Percentiles rank a stretch among this genome's conserved stretches.
phyloP scores from a whole-genome alignment of 1,139 yeast genomes.

The Candida anutae region DNA sequence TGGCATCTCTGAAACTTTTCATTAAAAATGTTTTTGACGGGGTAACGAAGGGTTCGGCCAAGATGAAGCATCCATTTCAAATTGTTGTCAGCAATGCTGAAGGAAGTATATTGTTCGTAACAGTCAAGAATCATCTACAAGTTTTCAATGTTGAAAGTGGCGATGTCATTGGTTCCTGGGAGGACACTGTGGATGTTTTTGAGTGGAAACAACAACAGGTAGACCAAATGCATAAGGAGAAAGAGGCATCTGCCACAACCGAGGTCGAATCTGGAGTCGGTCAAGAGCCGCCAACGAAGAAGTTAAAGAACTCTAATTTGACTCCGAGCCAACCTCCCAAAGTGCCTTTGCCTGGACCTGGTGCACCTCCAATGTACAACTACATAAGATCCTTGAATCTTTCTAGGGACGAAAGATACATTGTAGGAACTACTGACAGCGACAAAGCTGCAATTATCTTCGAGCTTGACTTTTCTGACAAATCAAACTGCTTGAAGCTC shows the following conservation, averaged over 20 bases:
- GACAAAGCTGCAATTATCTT: slow-evolving; percentile 76
- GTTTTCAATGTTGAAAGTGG: slow-evolving; percentile 35
- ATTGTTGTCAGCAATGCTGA: slow-evolving; percentile 34
- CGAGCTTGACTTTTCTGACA: slow-evolving; percentile 23
- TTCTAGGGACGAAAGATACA: slow-evolving; percentile 42
- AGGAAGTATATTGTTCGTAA: slow-evolving; percentile 44
- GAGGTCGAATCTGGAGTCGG: too few species aligned
- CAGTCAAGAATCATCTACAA: slow-evolving; percentile 49
- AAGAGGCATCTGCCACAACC: too few species aligned
- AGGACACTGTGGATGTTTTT: slow-evolving; percentile 40
- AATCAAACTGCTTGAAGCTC: slow-evolving; percentile 39
- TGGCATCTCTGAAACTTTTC: neutral
- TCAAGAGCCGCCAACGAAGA: slow-evolving; percentile 8
- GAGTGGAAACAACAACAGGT: slow-evolving; percentile 5
- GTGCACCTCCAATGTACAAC: slow-evolving; percentile 58
- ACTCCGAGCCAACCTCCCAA: slow-evolving; percentile 37
- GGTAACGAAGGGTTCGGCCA: neutral
- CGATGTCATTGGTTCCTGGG: slow-evolving; percentile 45
- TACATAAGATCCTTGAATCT: slow-evolving; percentile 57
- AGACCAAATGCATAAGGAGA: slow-evolving; percentile 13
- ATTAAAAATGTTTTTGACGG: slow-evolving; percentile 1
- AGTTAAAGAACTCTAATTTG: slow-evolving; percentile 16
- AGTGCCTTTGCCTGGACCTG: slow-evolving; percentile 57
- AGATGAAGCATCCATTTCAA: slow-evolving; percentile 67
- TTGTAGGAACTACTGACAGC: slow-evolving; percentile 72